Evolutionary conservation across 352 stramenopile species (phyloP), one percentile per base, ranked within the genome.

Genomic region (Phytophthora aleatoria): DNA sequence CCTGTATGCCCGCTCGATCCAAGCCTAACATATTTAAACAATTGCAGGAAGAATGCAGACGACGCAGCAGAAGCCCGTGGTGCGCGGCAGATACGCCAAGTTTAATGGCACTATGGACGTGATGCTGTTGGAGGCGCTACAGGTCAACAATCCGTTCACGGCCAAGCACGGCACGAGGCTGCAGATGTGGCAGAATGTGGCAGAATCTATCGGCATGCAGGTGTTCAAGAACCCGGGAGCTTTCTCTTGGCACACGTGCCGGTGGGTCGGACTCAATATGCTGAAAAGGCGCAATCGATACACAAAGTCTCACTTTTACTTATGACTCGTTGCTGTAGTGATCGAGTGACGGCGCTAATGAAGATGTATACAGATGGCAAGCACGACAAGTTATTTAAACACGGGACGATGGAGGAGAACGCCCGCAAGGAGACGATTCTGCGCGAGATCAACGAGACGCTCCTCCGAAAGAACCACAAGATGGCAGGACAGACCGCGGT

Each of bases 241-340:
- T n/a, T 92, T 83, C 66, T 90, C 82, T 28, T 95, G 86, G 84
- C 84, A 95, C 64, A 92, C 85, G 16, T 95, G 86, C 57, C 77
- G 84, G 84, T 95, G 50, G 31, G 82, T 71, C 12, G 45, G 20
- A 20, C 20, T 20, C 20, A 20, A 20, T 20, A 20, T 20, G 20
- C 20, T 20, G 20, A 20, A 20, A 20, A 16, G 9, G 27, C 26
- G 42, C 16, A 27, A 12, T 48, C 26, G n/a, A 27, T 28, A 28
- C 5, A 27, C 24, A n/a, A 44, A 24, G 4, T 35, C 10, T 56
- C 3, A 53, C 36, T 64, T 39, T n/a, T 73, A 39, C 43, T 51
- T 33, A 20, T 20, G 20, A 20, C 20, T 20, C 20, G 20, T 36
- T 47, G 13, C 33, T 28, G 13, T 57, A 91, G 85, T 10, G 83